These are phyloP conservation scores for Pythium dissimile DNA, from an alignment of 352 stramenopile genomes.

Conservation along the genomic window DNA sequence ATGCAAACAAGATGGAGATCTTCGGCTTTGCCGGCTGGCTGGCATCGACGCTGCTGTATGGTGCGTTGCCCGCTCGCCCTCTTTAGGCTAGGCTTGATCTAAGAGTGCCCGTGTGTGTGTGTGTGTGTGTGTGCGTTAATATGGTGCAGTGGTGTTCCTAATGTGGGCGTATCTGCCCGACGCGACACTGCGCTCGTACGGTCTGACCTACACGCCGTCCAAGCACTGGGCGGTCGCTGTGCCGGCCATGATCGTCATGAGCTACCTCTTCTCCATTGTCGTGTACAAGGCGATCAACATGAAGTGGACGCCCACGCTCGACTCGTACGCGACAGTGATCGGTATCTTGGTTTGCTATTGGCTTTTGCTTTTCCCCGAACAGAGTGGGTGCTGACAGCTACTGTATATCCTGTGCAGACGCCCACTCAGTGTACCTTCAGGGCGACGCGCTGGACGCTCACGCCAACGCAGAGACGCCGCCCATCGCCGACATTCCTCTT, in stretches of 20 bases:
- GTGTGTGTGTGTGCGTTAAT: too few relatives aligned
- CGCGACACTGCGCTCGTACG: slow-evolving; percentile 64
- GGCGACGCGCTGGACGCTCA: slow-evolving; percentile 37
- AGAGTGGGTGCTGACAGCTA: too few relatives aligned
- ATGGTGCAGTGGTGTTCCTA: slow-evolving; percentile 68
- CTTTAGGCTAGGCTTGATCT: too few relatives aligned
- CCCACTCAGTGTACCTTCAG: slow-evolving; percentile 57
- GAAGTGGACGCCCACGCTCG: slow-evolving; percentile 56
- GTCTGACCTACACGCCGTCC: slow-evolving; percentile 86
- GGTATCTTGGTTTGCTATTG: slow-evolving; percentile 15
- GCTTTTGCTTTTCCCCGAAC: neutral
- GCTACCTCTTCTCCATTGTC: slow-evolving; percentile 78
- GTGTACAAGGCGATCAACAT: slow-evolving; percentile 86
- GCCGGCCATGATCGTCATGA: slow-evolving; percentile 80
- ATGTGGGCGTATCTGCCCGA: slow-evolving; percentile 89
- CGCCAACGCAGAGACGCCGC: slow-evolving; percentile 54
- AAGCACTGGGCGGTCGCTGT: slow-evolving; percentile 89
- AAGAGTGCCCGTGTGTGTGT: too few relatives aligned
- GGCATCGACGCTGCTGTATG: slow-evolving; percentile 72
- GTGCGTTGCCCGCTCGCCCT: slow-evolving; percentile 26
- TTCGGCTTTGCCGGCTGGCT: slow-evolving; percentile 87
- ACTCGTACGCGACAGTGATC: slow-evolving; percentile 79
- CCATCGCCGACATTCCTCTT: slow-evolving; percentile 76
- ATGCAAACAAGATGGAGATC: slow-evolving; percentile 82
- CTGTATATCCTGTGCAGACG: slow-evolving; percentile 28